Base-by-base conservation (phyloP, 768 basidiomycete genomes). In the Myochromella boudieri region DNA sequence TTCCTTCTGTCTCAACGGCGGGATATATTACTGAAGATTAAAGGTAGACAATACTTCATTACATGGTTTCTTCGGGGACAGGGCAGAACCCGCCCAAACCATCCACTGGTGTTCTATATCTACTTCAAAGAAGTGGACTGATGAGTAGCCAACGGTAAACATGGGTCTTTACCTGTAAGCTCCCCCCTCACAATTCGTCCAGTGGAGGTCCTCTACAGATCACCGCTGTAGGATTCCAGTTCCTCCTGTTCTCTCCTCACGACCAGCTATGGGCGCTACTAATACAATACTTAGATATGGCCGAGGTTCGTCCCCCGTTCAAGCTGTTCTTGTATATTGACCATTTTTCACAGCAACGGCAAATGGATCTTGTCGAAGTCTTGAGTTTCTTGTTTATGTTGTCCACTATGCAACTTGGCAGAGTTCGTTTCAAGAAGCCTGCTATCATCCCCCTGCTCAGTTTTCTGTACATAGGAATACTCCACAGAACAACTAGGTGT, bases 331-430 rank as follows among this genome's bases (percentile, higher is more conserved):
- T 42, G 51, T 40, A 29, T 49, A 51, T 45, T 48, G 42, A 54
- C 40, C 48, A 55, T 58, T 54, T 46, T 28, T 29, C 48, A 57
- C 61, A 92, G 87, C 85, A 90, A 69, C 78, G 91, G 46, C 79
- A 84, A 60, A 91, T 94, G 84, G 95, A 95, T 66, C 74, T 95
- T 0, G 91, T 97, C 7, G 91, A 95, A 62, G 89, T 97, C 7
- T 75, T 98, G 45, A 87, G 87, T 54, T 94, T 98, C 67, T 75
- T 97, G 39, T 94, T 98, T 74, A 97, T 97, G 87, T 75, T 99
- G 50, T 94, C 94, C 1, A 97, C 91, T 3, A 94, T 95, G 84
- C 92, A 97, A 61, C 81, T 98, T 5, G 94, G 94, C 37, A 76
- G 85, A 56, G 94, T 93, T 60, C 64, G 78, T 66, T 14, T 29